Base-by-base conservation (phyloP, 805 yeast species). In the Candida nonsorbophila region DNA sequence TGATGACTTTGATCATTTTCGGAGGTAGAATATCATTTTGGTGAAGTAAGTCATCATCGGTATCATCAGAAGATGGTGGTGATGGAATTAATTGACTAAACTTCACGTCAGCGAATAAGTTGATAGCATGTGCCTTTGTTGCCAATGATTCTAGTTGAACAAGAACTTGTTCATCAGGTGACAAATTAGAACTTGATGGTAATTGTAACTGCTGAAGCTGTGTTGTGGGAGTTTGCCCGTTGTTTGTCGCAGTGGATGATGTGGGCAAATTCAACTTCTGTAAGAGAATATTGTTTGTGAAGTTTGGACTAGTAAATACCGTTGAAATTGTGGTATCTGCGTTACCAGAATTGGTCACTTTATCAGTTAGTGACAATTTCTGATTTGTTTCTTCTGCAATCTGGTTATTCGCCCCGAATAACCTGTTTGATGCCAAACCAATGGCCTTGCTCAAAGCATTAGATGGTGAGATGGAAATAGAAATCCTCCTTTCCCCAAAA, bases 41-140 rank as follows among this genome's bases (percentile, higher is more conserved):
- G 29, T 50, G 62, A 14, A 56, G 36, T 8, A 50, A 34, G 27
- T 59, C 65, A 22, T 62, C 64, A 27, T 61, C 66, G 15, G 54
- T 36, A 5, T 55, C 59, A 30, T 58, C 59, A 4, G 63, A 54
- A 1, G 77, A 72, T 0, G 79, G 79, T 1, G 85, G 81, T 15
- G 78, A 63, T 7, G 95, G 95, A 20, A 82, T 74, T 42, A 88
- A 64, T 58, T 90, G 97, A 23, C 81, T 69, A 45, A 80, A 85
- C 55, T 92, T 92, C 16, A 86, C 87, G 42, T 87, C 95, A 0
- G 97, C 97, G 62, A 81, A 87, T 18, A 86, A 65, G 39, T 79
- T 77, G 13, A 92, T 78, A 0, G 94, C 95, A 49, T 87, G 92
- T 0, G 95, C 86, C 59, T 86, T 87, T 1, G 96, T 86, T 2